A percentile compares a stretch with the other conserved stretches of the same genome.
Conservation (phyloP, 1,284 basidiomycete species). For the Megacollybia platyphylla region DNA sequence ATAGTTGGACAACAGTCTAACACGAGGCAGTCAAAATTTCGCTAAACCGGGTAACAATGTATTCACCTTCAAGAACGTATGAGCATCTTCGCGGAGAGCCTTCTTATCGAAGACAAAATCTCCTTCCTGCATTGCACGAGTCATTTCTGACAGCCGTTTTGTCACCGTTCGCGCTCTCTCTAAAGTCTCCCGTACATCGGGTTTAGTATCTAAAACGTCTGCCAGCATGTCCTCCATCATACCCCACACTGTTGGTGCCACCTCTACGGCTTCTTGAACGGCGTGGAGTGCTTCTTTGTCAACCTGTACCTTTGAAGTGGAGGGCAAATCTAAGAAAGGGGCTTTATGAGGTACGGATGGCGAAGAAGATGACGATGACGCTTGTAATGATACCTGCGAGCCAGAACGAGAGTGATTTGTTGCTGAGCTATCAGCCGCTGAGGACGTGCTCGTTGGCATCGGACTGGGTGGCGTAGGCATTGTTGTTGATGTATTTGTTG, state of each 20-base stretch:
- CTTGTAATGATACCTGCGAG: constrained; percentile 41
- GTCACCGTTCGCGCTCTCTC: constrained; percentile 46
- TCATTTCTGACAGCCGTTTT: constrained; percentile 37
- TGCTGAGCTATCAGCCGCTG: constrained; percentile 10
- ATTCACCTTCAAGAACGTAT: constrained; percentile 59
- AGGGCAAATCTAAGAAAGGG: constrained; percentile 29
- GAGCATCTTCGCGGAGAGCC: constrained; percentile 55
- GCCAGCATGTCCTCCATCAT: constrained; percentile 51
- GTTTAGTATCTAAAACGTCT: constrained; percentile 24
- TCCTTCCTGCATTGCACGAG: constrained; percentile 37
- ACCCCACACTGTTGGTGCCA: constrained; percentile 63
- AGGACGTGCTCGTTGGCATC: constrained; percentile 2
- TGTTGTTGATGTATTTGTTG: constrained; percentile 10
- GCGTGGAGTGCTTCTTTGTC: constrained; percentile 61
- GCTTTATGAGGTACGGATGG: constrained; percentile 20
- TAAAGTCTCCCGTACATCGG: constrained; percentile 36
- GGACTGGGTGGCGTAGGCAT: constrained; percentile 9
- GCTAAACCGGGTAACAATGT: constrained; percentile 1
- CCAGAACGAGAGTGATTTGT: constrained; percentile 39
- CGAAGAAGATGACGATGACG: constrained; percentile 27
- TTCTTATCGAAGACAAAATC: constrained; percentile 36
- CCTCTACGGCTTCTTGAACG: constrained; percentile 52
- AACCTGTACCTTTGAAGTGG: constrained; percentile 40
- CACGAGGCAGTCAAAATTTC: constrained; percentile 7
- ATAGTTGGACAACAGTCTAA: constrained; percentile 57